Evolutionary conservation across 768 basidiomycete genomes (phyloP).

Genomic region (Plicaturopsis crispa): DNA sequence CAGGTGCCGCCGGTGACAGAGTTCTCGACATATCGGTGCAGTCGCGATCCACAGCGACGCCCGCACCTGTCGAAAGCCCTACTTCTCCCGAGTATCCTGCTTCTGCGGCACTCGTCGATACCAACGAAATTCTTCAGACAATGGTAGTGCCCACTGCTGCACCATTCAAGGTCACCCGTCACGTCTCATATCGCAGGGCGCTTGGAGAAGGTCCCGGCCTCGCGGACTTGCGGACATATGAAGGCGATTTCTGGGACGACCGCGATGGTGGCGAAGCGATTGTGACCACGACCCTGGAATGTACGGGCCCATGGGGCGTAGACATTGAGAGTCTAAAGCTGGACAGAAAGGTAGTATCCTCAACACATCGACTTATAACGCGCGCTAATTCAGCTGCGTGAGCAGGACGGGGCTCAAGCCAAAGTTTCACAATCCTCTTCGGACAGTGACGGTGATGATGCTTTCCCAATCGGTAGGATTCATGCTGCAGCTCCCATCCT

Average conservation of each 20-base stretch:
- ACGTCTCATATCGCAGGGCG: constrained; percentile 45
- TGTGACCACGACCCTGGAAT: constrained; percentile 44
- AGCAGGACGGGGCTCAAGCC: no score
- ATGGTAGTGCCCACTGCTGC: constrained; percentile 59
- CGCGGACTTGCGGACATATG: constrained; percentile 47
- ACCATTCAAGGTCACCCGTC: constrained; percentile 49
- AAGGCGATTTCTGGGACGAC: constrained; percentile 45
- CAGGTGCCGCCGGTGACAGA: constrained; percentile 61
- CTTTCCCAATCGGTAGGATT: constrained; percentile 37
- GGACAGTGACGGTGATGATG: constrained; percentile 32
- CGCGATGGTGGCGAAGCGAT: constrained; percentile 46
- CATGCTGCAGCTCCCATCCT: not conserved
- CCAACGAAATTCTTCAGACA: constrained; percentile 60
- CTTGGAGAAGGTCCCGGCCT: constrained; percentile 34
- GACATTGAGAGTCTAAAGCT: constrained; percentile 43
- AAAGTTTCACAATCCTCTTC: constrained; percentile 46
- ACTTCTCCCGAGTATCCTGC: constrained; percentile 11
- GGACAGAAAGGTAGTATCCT: constrained; percentile 36
- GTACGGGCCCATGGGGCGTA: constrained; percentile 48
- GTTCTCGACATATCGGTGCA: constrained; percentile 78
- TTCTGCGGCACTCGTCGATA: constrained; percentile 26
- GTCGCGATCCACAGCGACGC: constrained; percentile 27
- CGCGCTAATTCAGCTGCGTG: no score
- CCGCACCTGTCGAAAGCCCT: constrained; percentile 8
- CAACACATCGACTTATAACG: not conserved